Percentiles rank a stretch among this genome's conserved stretches.
Conservation (phyloP, 1,139 yeast species). For the Yamadazyma blattariae region DNA sequence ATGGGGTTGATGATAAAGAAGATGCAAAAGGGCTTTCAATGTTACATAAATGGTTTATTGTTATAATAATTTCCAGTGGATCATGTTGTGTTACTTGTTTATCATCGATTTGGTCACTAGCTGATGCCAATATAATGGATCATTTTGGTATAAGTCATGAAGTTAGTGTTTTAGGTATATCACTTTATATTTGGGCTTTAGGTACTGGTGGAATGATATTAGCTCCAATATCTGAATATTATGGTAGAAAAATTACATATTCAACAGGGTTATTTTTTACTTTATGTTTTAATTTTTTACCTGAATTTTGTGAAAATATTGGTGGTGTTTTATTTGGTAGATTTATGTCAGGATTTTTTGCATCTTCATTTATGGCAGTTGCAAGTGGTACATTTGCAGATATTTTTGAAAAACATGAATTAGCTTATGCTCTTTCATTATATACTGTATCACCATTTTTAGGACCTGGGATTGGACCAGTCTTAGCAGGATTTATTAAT, state of each 20-base stretch:
- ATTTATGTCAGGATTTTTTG: conserved; percentile 32
- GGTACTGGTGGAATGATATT: conserved; percentile 33
- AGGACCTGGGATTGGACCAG: conserved; percentile 34
- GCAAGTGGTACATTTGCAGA: conserved; percentile 35
- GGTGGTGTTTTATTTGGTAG: conserved; percentile 32
- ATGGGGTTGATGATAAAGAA: conserved; percentile 25
- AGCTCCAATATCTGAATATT: conserved; percentile 32
- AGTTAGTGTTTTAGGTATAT: conserved; percentile 27
- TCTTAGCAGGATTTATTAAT: conserved; percentile 29
- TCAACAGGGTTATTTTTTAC: conserved; percentile 21
- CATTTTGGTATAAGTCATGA: conserved; percentile 26
- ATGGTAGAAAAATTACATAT: conserved; percentile 30
- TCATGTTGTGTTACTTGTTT: conserved; percentile 30
- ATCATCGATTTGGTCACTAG: conserved; percentile 33
- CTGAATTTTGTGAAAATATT: conserved; percentile 25
- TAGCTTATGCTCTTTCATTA: conserved; percentile 25
- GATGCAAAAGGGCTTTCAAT: conserved; percentile 22
- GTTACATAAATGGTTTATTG: conserved; percentile 28
- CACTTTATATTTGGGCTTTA: conserved; percentile 28
- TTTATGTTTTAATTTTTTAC: conserved; percentile 25
- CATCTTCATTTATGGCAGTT: conserved; percentile 33
- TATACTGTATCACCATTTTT: conserved; percentile 31
- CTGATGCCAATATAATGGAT: conserved; percentile 20
- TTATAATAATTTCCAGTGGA: conserved; percentile 21
- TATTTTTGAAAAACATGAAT: conserved; percentile 25